These are phyloP conservation scores for Erysimum cheiranthoides DNA, from an alignment of 345 rosid genomes.

Conservation along the genomic window DNA sequence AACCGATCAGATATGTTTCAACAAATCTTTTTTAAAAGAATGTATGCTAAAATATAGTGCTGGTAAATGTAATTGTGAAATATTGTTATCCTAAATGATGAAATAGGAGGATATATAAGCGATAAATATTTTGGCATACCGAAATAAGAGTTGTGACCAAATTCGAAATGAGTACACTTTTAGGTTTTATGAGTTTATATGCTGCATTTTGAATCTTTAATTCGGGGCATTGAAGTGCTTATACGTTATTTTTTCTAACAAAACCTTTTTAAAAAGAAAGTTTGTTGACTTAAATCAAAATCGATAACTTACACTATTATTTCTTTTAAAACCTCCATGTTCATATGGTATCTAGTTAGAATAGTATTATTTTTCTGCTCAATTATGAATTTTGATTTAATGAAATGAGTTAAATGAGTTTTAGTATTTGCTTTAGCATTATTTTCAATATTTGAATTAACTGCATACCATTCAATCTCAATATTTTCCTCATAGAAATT, in stretches of 20 bases:
- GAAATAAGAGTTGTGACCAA: not conserved
- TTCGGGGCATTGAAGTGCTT: not conserved
- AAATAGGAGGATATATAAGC: not conserved
- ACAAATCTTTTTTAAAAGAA: not conserved
- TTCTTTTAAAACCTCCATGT: not conserved
- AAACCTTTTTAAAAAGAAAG: not conserved
- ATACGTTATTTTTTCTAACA: too few relatives aligned
- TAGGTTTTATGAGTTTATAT: not conserved
- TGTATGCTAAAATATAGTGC: constrained; percentile 1
- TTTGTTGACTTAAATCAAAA: not conserved
- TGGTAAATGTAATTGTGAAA: not conserved
- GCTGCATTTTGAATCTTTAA: not conserved
- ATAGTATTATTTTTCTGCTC: not conserved
- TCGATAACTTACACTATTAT: not conserved
- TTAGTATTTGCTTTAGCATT: constrained; percentile 11
- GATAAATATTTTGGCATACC: not conserved
- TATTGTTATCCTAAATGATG: not conserved
- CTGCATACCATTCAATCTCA: too few relatives aligned
- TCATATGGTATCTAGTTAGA: not conserved
- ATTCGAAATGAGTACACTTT: not conserved
- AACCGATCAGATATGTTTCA: not conserved
- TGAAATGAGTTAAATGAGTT: not conserved
- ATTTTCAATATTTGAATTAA: too few relatives aligned
- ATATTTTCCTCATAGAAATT: too few relatives aligned
- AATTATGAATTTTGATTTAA: constrained; percentile 11